These are phyloP conservation scores for Mycosphaerella arachidis DNA, from an alignment of 2,329 filamentous ascomycete genomes.

Conservation along the genomic window DNA sequence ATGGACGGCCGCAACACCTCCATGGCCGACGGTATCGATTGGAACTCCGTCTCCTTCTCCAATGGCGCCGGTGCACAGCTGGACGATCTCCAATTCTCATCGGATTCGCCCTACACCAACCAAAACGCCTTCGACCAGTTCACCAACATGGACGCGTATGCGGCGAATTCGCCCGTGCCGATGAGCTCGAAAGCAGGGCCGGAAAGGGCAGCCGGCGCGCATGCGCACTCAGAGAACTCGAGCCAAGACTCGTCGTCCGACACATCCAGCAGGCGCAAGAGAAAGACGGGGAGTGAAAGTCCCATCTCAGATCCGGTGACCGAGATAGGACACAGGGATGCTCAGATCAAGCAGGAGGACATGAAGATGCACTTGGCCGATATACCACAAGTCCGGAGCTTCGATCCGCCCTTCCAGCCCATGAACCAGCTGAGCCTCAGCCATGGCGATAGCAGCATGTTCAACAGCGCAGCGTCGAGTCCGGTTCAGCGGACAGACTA, in stretches of 20 bases:
- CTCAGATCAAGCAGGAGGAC: constrained; percentile 28
- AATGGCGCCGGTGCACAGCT: constrained; percentile 12
- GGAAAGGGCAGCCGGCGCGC: constrained; percentile 1
- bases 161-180: constrained; percentile 22
- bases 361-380: constrained; percentile 24
- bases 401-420: constrained; percentile 28
- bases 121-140: constrained; percentile 21
- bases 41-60: constrained; percentile 19
- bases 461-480: constrained; percentile 56
- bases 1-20: constrained; percentile 4
- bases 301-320: constrained; percentile 30
- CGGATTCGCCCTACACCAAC: constrained; percentile 21
- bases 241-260: constrained; percentile 41
- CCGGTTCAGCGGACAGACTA: constrained; percentile 37
- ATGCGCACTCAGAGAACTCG: constrained; percentile 34
- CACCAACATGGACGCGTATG: constrained; percentile 29
- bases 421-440: constrained; percentile 29
- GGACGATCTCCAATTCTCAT: constrained; percentile 17
- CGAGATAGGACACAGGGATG: constrained; percentile 18
- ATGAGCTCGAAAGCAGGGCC: constrained; percentile 26
- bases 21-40: constrained; percentile 17
- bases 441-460: constrained; percentile 44
- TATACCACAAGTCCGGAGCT: constrained; percentile 24
- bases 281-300: constrained; percentile 36
- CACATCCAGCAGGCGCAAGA: constrained; percentile 38